Conservation (phyloP, 768 basidiomycete species). For the Pulveroboletus sp. region DNA sequence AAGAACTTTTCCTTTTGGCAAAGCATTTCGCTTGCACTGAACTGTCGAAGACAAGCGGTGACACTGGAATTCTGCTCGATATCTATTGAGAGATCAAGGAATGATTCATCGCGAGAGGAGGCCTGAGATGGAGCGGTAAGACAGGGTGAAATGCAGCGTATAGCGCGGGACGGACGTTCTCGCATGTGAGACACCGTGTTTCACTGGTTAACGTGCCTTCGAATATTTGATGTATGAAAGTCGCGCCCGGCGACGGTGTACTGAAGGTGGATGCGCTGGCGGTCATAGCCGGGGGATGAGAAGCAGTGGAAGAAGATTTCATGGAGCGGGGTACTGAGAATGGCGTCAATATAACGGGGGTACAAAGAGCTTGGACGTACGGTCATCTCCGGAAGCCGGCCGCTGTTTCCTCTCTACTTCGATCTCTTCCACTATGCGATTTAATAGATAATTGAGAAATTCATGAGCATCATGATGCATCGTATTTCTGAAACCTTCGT, state of each 20-base stretch:
- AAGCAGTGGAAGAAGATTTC: conserved; percentile 47
- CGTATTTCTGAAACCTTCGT: conserved; percentile 84
- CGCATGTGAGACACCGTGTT: conserved; percentile 96
- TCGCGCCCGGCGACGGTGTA: conserved; percentile 47
- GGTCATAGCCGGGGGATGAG: conserved; percentile 37
- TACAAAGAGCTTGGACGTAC: conserved; percentile 42
- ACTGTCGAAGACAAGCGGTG: conserved; percentile 92
- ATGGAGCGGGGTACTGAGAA: conserved; percentile 56
- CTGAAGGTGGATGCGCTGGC: conserved; percentile 45
- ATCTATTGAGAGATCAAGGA: conserved; percentile 98
- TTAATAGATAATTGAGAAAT: conserved; percentile 91
- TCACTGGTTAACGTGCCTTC: conserved; percentile 94
- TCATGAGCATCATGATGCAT: conserved; percentile 99
- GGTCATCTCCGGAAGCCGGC: conserved; percentile 52
- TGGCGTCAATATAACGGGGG: conserved; percentile 5
- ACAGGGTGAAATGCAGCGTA: conserved; percentile 1
- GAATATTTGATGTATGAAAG: conserved; percentile 88
- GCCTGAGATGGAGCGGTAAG: conserved; percentile 43
- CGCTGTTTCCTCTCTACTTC: conserved; percentile 59
- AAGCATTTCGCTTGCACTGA: conserved; percentile 97
- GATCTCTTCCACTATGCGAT: conserved; percentile 90
- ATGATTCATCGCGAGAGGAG: conserved; percentile 91
- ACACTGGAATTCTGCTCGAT: conserved; percentile 98
- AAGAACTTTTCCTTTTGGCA: conserved; percentile 98
- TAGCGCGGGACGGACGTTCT: conserved; percentile 60